Evolutionary conservation across 2,329 filamentous ascomycete species (phyloP), one percentile per base, ranked within the genome.

Genomic region (Aspergillus ochraceus): DNA sequence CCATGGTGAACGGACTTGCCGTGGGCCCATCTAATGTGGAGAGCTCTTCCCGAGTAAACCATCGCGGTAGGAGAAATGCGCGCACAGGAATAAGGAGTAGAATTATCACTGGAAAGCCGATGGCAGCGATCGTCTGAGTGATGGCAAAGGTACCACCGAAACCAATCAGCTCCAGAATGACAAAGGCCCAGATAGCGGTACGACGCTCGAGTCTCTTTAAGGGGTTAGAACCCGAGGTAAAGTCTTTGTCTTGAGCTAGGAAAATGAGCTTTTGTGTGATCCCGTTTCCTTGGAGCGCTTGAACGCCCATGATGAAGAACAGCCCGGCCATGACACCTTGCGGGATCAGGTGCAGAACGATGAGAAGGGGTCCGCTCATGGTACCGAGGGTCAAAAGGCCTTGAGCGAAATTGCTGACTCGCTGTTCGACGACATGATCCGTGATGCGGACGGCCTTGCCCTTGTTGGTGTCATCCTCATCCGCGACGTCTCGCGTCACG

Each of bases 251-350:
- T 63, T 86, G 84, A 1, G 81, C 76, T 1, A 94, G 81, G 73
- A 90, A 93, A 22, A 91, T 72, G 9, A 93, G 72, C 74, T 93
- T 93, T 61, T 83, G 78, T 0, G 90, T 93, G 70, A 94, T 91
- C 22, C 90, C 90, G 71, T 94, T 94, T 24, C 79, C 88, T 70
- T 88, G 84, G 32, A 94, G 84, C 3, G 90, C 90, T 76, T 93
- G 89, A 61, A 91, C 82, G 47, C 90, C 90, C 90, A 94, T 93
- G 71, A 92, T 85, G 76, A 93, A 93, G 81, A 94, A 94, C 26
- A 94, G 82, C 0, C 90, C 90, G 0, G 90, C 90, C 57, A 94
- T 83, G 1, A 93, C 90, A 60, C 88, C 90, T 70, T 92, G 90
- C 0, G 90, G 91, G 65, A 94, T 90, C 10, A 92, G 83, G 68